phyloP scores from a whole-genome alignment of 352 stramenopile genomes.

The Salisapilia sapeloensis region DNA sequence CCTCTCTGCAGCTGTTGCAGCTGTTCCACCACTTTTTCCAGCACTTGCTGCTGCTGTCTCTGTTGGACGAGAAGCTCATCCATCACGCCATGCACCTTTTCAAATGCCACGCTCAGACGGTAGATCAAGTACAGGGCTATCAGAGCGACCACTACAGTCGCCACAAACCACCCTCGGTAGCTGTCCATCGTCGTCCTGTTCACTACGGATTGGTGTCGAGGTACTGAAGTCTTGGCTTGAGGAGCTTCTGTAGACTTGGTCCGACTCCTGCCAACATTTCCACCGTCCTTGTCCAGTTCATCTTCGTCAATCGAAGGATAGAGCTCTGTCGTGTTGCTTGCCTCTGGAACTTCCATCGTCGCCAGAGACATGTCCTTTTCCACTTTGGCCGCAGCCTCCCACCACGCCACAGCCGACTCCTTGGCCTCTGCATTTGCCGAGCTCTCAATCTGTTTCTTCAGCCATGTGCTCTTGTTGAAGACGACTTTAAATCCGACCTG shows the following conservation, averaged over 20 bases:
- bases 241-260: background rate
- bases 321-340: too few relatives aligned
- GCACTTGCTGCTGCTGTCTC: constrained; percentile 38
- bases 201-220: too few relatives aligned
- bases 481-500: constrained; percentile 58
- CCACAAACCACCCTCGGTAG: too few relatives aligned
- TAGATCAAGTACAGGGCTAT: constrained; percentile 62
- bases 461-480: constrained; percentile 72
- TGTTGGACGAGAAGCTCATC: constrained; percentile 37
- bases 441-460: constrained; percentile 81
- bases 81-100: constrained; percentile 43
- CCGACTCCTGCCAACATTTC: background rate
- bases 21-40: constrained; percentile 31
- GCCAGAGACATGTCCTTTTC: too few relatives aligned
- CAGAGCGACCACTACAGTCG: constrained; percentile 27
- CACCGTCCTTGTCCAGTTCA: background rate
- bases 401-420: constrained; percentile 26
- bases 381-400: constrained; percentile 21
- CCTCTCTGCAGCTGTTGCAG: too few relatives aligned
- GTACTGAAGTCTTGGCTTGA: too few relatives aligned
- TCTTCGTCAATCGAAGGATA: too few relatives aligned
- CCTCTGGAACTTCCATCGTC: background rate
- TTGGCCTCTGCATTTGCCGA: constrained; percentile 57
- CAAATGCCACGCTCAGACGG: constrained; percentile 24
- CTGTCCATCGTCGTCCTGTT: too few relatives aligned